Evolutionary conservation across 2,329 filamentous ascomycete species (phyloP), one percentile per base, ranked within the genome.

Genomic region (Sclerotinia borealis): DNA sequence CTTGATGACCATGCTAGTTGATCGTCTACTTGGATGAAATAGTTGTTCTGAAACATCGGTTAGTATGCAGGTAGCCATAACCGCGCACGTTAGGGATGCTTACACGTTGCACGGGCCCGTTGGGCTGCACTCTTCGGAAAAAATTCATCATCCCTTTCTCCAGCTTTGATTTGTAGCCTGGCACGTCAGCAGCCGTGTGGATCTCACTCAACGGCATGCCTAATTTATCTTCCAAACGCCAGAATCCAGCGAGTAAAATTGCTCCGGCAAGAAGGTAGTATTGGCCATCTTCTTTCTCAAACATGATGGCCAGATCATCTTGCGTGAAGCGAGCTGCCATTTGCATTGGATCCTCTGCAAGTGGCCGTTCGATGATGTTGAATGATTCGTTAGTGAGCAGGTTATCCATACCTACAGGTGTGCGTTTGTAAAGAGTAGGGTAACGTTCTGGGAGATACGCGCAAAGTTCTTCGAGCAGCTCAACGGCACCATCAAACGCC

Each of bases 11-110:
- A 96, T 0, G 88, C 79, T 1, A 96, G 79, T 6, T 82, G 76
- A 63, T 92, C 90, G 72, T 96, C 91, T 1, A 95, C 90, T 76
- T 96, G 91, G 67, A 96, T 83, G 78, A 96, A 96, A 76, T 95
- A 96, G 73, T 95, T 93, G 73, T 93, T 91, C 64, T 91, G 80
- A 81, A 27, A 36, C 47, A 47, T 45, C 22, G 50, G 64, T 71
- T 29, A 70, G 66, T 37, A 27, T 65, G 59, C 49, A 63, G 3
- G 34, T 61, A 61, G n/a, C 47, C 62, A 52, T 37, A 19, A 59
- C 58, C 10, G n/a, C 39, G 47, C 10, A 60, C 37, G 19, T 25
- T 59, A 48, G 43, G 47, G 62, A 58, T 41, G 69, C 72, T 67
- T 72, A 76, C 71, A 58, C 72, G 56, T 66, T 72, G 69, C 29